phyloP scores from a whole-genome alignment of 768 basidiomycete species.

The Lepiota brunneoincarnata region DNA sequence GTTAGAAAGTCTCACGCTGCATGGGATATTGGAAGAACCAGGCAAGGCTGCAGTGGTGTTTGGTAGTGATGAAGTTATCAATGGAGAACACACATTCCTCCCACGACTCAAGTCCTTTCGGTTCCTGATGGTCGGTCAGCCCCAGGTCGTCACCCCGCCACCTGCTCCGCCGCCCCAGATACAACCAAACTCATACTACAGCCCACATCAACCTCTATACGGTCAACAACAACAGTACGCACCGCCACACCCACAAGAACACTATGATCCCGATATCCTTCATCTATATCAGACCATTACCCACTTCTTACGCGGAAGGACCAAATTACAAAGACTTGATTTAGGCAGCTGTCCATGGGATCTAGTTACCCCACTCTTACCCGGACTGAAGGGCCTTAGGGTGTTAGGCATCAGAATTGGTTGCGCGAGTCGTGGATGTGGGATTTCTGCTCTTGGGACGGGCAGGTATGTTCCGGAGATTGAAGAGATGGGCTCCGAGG shows the following conservation, averaged over 20 bases:
- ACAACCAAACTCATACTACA: neutral
- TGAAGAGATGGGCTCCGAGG: neutral
- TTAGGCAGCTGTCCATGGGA: constrained; percentile 69
- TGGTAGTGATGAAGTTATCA: constrained; percentile 57
- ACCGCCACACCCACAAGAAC: constrained; percentile 8
- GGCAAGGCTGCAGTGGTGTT: constrained; percentile 58
- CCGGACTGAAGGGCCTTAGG: constrained; percentile 47
- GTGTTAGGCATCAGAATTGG: constrained; percentile 59
- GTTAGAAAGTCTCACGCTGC: constrained; percentile 60
- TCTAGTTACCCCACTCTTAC: constrained; percentile 47
- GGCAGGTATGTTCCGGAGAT: neutral
- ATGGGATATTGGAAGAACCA: constrained; percentile 63
- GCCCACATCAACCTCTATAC: neutral
- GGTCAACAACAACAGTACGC: neutral
- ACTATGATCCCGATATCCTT: constrained; percentile 7
- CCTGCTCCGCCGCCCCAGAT: constrained; percentile 35
- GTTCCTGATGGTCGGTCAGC: constrained; percentile 59
- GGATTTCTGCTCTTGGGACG: neutral
- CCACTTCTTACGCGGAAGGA: constrained; percentile 48
- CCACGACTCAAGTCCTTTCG: constrained; percentile 63
- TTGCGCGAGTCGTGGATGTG: constrained; percentile 3
- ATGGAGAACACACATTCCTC: constrained; percentile 55
- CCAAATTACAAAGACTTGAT: constrained; percentile 52
- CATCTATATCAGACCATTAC: constrained; percentile 52
- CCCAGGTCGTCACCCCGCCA: neutral